A percentile compares a stretch with the other conserved stretches of the same genome.
phyloP scores from a whole-genome alignment of 192 early-diverging fungal species.

The Coemansia sp. region DNA sequence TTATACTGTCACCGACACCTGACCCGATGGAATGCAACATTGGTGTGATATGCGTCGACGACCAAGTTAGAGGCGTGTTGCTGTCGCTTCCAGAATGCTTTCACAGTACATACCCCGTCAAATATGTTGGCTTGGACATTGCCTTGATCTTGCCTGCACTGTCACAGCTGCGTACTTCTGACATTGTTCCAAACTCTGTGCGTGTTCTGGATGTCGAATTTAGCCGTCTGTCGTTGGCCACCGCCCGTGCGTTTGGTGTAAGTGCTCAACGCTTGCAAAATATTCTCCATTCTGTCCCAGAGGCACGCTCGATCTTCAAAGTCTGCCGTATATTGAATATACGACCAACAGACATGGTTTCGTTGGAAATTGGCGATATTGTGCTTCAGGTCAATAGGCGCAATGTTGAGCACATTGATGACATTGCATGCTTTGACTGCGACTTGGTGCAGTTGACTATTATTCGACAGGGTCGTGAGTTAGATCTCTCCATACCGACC shows the following conservation, averaged over 20 bases:
- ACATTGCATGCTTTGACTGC: conserved; percentile 18
- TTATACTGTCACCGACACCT: conserved; percentile 10
- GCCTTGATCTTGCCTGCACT: conserved; percentile 21
- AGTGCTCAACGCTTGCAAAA: conserved; percentile 4
- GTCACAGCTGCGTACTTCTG: not conserved
- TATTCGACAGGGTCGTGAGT: conserved; percentile 18
- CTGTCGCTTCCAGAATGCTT: conserved; percentile 8
- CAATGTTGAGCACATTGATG: conserved; percentile 15
- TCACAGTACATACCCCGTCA: not conserved
- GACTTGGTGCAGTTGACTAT: conserved; percentile 22
- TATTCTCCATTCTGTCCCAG: not conserved
- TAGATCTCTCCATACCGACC: conserved; percentile 23
- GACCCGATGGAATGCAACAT: not conserved
- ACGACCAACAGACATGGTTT: not conserved
- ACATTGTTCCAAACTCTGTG: conserved; percentile 4
- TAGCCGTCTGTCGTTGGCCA: conserved; percentile 2
- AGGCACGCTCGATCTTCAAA: conserved; percentile 5
- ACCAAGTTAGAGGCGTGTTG: conserved; percentile 13
- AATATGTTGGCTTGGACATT: conserved; percentile 17
- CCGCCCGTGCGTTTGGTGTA: conserved; percentile 24
- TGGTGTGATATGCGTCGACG: conserved; percentile 14
- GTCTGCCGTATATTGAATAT: conserved; percentile 10
- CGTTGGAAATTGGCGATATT: conserved; percentile 33
- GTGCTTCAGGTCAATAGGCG: conserved; percentile 17
- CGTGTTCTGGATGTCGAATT: conserved; percentile 35